phyloP scores from a whole-genome alignment of 805 yeast species.

The Wickerhamomyces hampshirensis region DNA sequence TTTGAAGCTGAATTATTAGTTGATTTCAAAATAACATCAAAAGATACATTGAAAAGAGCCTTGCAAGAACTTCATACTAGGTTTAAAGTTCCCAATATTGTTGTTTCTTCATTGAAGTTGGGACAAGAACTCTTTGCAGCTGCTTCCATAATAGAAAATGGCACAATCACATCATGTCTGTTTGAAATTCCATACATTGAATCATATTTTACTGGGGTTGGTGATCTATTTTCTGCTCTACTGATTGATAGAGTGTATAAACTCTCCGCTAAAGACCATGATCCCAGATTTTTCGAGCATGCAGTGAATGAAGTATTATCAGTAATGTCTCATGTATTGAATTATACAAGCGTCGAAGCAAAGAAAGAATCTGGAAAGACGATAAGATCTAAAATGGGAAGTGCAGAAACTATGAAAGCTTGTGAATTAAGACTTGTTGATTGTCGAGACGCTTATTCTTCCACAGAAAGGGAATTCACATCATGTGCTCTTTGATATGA shows the following conservation, averaged over 20 bases:
- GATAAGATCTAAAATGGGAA: slow-evolving; percentile 46
- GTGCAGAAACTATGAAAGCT: slow-evolving; percentile 59
- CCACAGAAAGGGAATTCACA: slow-evolving; percentile 11
- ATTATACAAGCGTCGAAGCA: slow-evolving; percentile 40
- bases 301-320: slow-evolving; percentile 53
- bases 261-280: slow-evolving; percentile 6
- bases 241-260: slow-evolving; percentile 56
- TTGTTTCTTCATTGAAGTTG: slow-evolving; percentile 53
- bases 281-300: slow-evolving; percentile 14
- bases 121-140: slow-evolving; percentile 18
- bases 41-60: slow-evolving; percentile 40
- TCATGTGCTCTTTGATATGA: slow-evolving; percentile 4
- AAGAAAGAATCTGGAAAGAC: slow-evolving; percentile 31
- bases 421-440: slow-evolving; percentile 70
- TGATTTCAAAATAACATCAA: slow-evolving; percentile 40
- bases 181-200: slow-evolving; percentile 59
- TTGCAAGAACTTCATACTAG: slow-evolving; percentile 41
- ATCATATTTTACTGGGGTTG: slow-evolving; percentile 92
- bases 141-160: slow-evolving; percentile 13
- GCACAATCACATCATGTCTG: slow-evolving; percentile 7
- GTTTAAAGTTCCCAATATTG: slow-evolving; percentile 53
- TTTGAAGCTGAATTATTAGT: slow-evolving; percentile 77
- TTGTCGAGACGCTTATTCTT: slow-evolving; percentile 36
- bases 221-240: slow-evolving; percentile 83
- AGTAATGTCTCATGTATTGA: slow-evolving; percentile 49